Evolutionary conservation across 805 yeast genomes (phyloP).

Genomic region (Metahyphopichia silvanorum): DNA sequence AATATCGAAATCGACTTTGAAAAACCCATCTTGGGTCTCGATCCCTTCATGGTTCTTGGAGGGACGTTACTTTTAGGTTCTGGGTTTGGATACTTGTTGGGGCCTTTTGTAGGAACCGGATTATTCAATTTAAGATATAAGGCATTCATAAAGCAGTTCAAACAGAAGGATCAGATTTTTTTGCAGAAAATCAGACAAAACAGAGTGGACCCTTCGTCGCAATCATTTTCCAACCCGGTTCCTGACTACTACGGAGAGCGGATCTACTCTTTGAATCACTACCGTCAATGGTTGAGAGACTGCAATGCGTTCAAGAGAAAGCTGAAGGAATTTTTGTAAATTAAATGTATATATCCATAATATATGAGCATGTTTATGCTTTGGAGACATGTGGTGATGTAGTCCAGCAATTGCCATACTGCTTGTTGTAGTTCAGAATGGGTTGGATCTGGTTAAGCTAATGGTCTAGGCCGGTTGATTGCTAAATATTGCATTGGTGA

Average conservation of each 20-base stretch:
- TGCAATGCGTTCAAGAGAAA: constrained; percentile 87
- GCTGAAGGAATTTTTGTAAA: constrained; percentile 64
- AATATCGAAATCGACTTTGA: constrained; percentile 86
- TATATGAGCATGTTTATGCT: too few species aligned
- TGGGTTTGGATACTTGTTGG: constrained; percentile 73
- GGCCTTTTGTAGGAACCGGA: constrained; percentile 76
- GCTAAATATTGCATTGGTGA: too few species aligned
- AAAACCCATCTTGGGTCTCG: constrained; percentile 80
- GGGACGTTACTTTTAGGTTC: constrained; percentile 73
- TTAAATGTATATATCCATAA: too few species aligned
- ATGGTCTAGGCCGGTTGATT: too few species aligned
- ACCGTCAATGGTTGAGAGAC: constrained; percentile 95
- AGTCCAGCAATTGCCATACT: too few species aligned
- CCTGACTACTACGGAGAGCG: constrained; percentile 99
- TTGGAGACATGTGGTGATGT: too few species aligned
- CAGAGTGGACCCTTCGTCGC: constrained; percentile 90
- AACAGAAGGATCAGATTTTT: constrained; percentile 67
- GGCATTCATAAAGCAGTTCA: constrained; percentile 44
- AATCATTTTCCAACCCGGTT: constrained; percentile 88
- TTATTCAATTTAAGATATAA: constrained; percentile 58
- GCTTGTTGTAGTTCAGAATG: too few species aligned
- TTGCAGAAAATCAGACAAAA: constrained; percentile 69
- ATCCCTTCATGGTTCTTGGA: constrained; percentile 78
- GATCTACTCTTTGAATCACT: constrained; percentile 79
- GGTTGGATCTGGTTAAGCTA: too few species aligned